A percentile compares a stretch with the other conserved stretches of the same genome.
These are phyloP conservation scores for Ceratocystis albifundus DNA, from an alignment of 2,329 filamentous ascomycete genomes.

Conservation along the genomic window DNA sequence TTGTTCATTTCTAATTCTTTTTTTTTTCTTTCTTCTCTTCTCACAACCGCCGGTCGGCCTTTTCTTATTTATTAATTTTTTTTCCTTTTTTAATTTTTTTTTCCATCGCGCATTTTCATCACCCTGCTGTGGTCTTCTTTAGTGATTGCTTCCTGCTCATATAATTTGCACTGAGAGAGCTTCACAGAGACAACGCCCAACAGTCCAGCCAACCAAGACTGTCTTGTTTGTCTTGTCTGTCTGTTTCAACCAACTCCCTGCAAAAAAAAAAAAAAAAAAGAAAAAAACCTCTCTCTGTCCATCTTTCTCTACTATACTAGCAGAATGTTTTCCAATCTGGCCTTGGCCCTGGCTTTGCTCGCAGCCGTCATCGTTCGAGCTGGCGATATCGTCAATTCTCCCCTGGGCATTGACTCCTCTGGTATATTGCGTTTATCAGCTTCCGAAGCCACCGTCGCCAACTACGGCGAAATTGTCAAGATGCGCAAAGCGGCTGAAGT, in stretches of 20 bases:
- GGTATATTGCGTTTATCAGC: slow-evolving; percentile 18
- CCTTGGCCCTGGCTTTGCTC: slow-evolving; percentile 21
- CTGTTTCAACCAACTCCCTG: not conserved
- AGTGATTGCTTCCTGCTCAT: not conserved
- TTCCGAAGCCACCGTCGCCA: slow-evolving; percentile 21
- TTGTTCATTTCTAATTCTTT: slow-evolving; percentile 12
- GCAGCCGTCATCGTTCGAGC: slow-evolving; percentile 21
- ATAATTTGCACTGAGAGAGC: not conserved
- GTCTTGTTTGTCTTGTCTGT: too few relatives aligned
- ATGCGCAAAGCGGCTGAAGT: slow-evolving; percentile 13
- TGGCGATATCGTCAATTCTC: slow-evolving; percentile 16
- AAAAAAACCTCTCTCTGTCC: too few relatives aligned
- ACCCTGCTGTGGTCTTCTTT: not conserved
- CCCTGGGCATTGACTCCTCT: slow-evolving; percentile 11
- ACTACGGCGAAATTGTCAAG: slow-evolving; percentile 22
- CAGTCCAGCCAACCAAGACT: not conserved
- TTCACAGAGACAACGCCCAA: not conserved
- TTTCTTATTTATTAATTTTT: slow-evolving; percentile 15
- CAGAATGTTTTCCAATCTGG: slow-evolving; percentile 23
- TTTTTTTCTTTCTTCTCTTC: not conserved
- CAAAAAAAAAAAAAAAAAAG: too few relatives aligned
- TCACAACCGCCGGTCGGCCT: slow-evolving; percentile 17
- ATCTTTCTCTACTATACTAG: not conserved
- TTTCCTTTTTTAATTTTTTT: slow-evolving; percentile 14
- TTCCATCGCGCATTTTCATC: not conserved